phyloP scores from a whole-genome alignment of 2,329 filamentous ascomycete species.

The Monosporascus sp. region DNA sequence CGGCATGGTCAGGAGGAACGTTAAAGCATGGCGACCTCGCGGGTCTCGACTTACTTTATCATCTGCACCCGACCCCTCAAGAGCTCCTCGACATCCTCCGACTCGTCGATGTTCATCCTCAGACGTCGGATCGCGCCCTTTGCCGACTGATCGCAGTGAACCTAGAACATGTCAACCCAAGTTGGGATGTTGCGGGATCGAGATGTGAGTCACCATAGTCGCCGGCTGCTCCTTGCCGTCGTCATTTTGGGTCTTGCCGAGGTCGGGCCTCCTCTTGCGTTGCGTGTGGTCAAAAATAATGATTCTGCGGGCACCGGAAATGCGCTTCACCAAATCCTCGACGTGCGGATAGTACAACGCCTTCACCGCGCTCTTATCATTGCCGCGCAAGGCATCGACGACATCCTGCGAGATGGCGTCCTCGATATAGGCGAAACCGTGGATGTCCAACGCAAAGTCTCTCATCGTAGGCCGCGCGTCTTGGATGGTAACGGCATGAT shows the following conservation, averaged over 20 bases:
- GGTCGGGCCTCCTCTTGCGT: conserved; percentile 2
- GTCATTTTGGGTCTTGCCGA: conserved; percentile 1
- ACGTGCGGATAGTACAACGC: conserved; percentile 3
- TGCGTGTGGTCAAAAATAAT: conserved; percentile 10
- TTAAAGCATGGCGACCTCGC: not conserved
- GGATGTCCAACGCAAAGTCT: too few relatives aligned
- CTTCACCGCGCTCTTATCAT: too few relatives aligned
- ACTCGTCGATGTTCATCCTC: not conserved
- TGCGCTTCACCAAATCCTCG: conserved; percentile 2
- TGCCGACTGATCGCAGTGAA: conserved; percentile 4
- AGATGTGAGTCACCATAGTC: conserved; percentile 3
- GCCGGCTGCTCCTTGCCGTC: conserved; percentile 10
- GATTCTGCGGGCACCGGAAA: conserved; percentile 3
- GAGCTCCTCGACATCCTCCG: not conserved
- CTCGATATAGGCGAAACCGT: too few relatives aligned
- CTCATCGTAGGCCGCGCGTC: too few relatives aligned
- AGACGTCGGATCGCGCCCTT: conserved; percentile 2
- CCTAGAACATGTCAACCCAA: not conserved
- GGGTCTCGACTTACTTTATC: conserved; percentile 3
- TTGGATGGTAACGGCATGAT: too few relatives aligned
- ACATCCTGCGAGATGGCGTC: too few relatives aligned
- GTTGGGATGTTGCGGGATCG: not conserved
- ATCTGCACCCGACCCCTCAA: conserved; percentile 5
- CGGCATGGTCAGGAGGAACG: not conserved
- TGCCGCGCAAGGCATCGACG: too few relatives aligned